Evolutionary conservation across 2,329 filamentous ascomycete genomes (phyloP).

Genomic region (Botrytis byssoidea): DNA sequence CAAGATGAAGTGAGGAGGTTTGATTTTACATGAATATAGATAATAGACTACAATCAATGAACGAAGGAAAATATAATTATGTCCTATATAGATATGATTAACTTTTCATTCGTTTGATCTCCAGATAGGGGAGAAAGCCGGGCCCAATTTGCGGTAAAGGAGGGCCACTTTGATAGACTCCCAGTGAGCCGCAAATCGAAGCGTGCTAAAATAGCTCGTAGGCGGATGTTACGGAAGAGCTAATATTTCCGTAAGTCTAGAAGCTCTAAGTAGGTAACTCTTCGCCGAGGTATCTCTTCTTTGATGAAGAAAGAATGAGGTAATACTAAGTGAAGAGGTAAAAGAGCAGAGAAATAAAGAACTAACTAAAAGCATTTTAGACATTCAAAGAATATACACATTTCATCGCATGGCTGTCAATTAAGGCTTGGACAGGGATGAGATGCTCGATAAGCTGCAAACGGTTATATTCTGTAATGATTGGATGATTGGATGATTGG

Average conservation of each 20-base stretch:
- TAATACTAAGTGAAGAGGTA: neutral
- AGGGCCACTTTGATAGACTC: neutral
- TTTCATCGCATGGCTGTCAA: neutral
- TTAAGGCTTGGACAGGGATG: neutral
- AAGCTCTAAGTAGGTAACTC: neutral
- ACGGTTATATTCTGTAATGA: neutral
- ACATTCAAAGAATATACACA: neutral
- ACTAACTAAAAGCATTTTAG: neutral
- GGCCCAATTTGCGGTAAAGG: neutral
- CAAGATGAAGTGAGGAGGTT: neutral
- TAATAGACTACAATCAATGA: neutral
- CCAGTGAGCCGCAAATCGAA: neutral
- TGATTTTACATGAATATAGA: conserved; percentile 6
- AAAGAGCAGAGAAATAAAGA: neutral
- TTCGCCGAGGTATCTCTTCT: neutral
- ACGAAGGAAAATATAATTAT: neutral
- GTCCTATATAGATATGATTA: neutral
- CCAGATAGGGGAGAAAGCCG: neutral
- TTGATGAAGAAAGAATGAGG: neutral
- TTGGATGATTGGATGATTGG: neutral
- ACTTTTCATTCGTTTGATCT: neutral
- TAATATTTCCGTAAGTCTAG: neutral
- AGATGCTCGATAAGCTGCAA: neutral
- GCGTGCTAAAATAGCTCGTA: neutral
- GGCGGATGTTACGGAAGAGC: neutral